phyloP scores from a whole-genome alignment of 768 basidiomycete species.

The Leccinum ochraceum region DNA sequence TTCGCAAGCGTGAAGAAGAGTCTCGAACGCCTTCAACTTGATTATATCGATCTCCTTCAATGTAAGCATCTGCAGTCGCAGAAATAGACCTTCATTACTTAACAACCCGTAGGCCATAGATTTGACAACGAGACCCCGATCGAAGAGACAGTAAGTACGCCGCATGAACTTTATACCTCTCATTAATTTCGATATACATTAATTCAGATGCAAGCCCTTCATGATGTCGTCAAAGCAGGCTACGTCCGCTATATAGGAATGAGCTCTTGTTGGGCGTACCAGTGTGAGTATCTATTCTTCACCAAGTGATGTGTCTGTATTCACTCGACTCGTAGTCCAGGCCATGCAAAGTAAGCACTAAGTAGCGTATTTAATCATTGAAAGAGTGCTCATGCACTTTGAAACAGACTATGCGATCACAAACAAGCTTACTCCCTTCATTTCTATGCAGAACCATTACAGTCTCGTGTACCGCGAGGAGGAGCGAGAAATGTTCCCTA shows the following conservation, averaged over 20 bases:
- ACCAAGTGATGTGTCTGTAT: not conserved
- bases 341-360: conserved; percentile 39
- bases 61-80: conserved; percentile 28
- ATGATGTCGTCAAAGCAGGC: conserved; percentile 51
- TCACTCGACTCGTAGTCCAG: conserved; percentile 32
- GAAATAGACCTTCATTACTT: not conserved
- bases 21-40: conserved; percentile 43
- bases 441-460: conserved; percentile 68
- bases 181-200: not conserved
- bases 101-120: conserved; percentile 40
- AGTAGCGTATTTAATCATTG: not conserved
- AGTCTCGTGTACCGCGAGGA: conserved; percentile 60
- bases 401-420: conserved; percentile 40
- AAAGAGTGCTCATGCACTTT: conserved; percentile 1
- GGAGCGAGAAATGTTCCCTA: conserved; percentile 60
- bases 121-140: conserved; percentile 54
- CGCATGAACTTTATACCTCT: not conserved
- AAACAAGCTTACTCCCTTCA: conserved; percentile 52
- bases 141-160: conserved; percentile 38
- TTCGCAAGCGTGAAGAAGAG: conserved; percentile 53
- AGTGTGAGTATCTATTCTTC: conserved; percentile 31
- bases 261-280: conserved; percentile 43
- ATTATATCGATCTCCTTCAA: conserved; percentile 62
- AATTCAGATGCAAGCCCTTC: conserved; percentile 46
- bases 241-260: conserved; percentile 50